Conservation (phyloP, 768 basidiomycete species). For the Leccinum olivaceopallidum region DNA sequence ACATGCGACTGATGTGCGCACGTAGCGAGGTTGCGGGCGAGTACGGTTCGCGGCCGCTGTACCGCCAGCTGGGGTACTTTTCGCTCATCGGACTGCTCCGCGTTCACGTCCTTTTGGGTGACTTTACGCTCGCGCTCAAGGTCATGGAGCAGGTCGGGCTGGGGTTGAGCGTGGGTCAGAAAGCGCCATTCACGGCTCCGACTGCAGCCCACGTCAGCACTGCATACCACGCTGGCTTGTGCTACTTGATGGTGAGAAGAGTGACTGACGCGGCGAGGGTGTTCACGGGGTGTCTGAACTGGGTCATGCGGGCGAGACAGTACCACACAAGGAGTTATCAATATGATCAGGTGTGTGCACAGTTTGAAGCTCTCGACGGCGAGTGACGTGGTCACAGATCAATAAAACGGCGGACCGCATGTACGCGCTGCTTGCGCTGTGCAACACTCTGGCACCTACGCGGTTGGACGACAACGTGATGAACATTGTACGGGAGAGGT, state of each 20-base stretch:
- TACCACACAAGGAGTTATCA: conserved; percentile 97
- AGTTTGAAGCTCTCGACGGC: neutral
- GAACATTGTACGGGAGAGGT: conserved; percentile 89
- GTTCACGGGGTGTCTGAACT: conserved; percentile 90
- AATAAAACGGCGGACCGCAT: conserved; percentile 97
- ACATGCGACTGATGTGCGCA: conserved; percentile 5
- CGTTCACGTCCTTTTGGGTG: conserved; percentile 94
- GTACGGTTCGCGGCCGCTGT: conserved; percentile 87
- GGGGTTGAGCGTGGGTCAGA: conserved; percentile 87
- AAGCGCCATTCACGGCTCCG: conserved; percentile 90
- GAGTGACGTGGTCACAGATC: conserved; percentile 52
- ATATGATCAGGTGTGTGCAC: conserved; percentile 76
- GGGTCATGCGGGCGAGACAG: conserved; percentile 94
- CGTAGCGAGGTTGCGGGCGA: conserved; percentile 83
- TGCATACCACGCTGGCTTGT: conserved; percentile 96
- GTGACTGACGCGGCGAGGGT: conserved; percentile 95
- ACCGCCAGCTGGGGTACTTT: conserved; percentile 96
- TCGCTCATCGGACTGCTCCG: conserved; percentile 93
- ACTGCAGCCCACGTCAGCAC: conserved; percentile 97
- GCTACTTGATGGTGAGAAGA: conserved; percentile 92
- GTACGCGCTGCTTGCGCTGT: conserved; percentile 95
- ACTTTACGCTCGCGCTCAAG: conserved; percentile 92
- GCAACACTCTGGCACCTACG: conserved; percentile 89
- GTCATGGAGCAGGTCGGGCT: conserved; percentile 94
- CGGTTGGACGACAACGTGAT: conserved; percentile 94